These are phyloP conservation scores for Ceratocystis huliohia DNA, from an alignment of 2,329 filamentous ascomycete genomes.

Conservation along the genomic window DNA sequence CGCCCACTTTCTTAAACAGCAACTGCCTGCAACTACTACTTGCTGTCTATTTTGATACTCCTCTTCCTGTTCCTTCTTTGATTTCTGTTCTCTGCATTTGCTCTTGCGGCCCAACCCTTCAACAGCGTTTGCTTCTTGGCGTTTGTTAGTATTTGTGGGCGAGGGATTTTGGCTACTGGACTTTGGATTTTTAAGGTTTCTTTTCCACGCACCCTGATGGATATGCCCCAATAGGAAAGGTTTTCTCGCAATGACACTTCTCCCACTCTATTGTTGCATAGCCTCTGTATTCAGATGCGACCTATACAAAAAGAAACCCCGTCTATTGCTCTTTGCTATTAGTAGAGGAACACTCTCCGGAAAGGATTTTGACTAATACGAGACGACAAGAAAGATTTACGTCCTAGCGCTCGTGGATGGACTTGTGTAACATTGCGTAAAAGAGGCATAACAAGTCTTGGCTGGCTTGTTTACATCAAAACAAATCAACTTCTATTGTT, in stretches of 20 bases:
- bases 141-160: neutral
- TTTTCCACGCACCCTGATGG: neutral
- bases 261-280: neutral
- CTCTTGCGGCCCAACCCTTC: neutral
- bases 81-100: neutral
- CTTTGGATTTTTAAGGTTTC: neutral
- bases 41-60: neutral
- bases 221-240: neutral
- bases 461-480: conserved; percentile 2
- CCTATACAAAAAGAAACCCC: too few relatives aligned
- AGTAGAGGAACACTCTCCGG: neutral
- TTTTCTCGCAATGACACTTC: neutral
- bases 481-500: neutral
- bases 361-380: neutral
- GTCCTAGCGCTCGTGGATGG: neutral
- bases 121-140: neutral
- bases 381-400: neutral
- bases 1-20: neutral
- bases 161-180: neutral
- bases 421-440: neutral
- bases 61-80: neutral
- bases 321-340: neutral
- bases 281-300: neutral
- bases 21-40: neutral
- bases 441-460: neutral